Conservation (phyloP, 768 basidiomycete genomes). For the Clavaria fumosa region DNA sequence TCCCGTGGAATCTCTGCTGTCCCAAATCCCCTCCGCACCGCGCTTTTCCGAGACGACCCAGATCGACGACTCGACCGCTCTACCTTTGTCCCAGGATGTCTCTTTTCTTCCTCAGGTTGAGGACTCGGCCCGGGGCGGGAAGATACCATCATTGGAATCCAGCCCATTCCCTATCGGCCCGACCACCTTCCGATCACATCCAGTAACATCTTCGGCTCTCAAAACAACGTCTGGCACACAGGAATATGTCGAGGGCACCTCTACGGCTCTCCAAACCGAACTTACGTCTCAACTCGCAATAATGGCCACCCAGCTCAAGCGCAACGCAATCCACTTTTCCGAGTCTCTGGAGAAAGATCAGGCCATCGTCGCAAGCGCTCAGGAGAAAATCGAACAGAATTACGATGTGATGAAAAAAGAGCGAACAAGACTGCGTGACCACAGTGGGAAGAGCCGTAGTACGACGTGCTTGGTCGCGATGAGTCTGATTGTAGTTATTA, state of each 20-base stretch:
- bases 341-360: conserved; percentile 61
- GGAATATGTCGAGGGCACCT: conserved; percentile 34
- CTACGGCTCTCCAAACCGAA: conserved; percentile 54
- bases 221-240: conserved; percentile 15
- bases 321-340: conserved; percentile 70
- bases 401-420: conserved; percentile 53
- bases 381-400: conserved; percentile 63
- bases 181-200: conserved; percentile 21
- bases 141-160: no score
- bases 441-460: conserved; percentile 44
- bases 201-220: conserved; percentile 18
- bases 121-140: no score
- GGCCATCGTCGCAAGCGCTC: conserved; percentile 46
- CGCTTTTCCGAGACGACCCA: conserved; percentile 8
- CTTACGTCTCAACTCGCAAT: conserved; percentile 58
- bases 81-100: conserved; percentile 7
- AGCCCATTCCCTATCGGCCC: conserved; percentile 11
- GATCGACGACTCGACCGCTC: conserved; percentile 11
- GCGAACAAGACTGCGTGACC: conserved; percentile 41
- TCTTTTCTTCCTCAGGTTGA: conserved; percentile 7
- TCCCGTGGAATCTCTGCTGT: conserved; percentile 35
- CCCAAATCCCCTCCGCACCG: conserved; percentile 25
- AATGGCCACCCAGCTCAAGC: conserved; percentile 82
- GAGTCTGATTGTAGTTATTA: conserved; percentile 46
- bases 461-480: conserved; percentile 62